A percentile compares a stretch with the other conserved stretches of the same genome.
Conservation (phyloP, 306 rosid genomes). For the Carpinus fangiana region DNA sequence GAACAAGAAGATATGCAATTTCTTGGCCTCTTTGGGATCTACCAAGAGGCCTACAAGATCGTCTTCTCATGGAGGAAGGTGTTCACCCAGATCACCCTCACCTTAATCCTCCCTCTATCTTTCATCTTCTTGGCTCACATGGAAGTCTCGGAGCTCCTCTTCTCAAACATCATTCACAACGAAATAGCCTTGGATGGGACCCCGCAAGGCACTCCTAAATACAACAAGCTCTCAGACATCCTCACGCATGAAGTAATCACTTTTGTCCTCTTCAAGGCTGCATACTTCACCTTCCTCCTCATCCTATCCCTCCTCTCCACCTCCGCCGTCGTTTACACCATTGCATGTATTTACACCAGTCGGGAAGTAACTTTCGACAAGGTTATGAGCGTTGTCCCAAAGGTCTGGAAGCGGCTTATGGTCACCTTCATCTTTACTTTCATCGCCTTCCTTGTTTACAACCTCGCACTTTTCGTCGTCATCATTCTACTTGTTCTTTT, state of each 20-base stretch:
- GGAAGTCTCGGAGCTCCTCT: slow-evolving; percentile 48
- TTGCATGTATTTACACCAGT: slow-evolving; percentile 58
- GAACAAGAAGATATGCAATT: slow-evolving; percentile 73
- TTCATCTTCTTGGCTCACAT: slow-evolving; percentile 55
- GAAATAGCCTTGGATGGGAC: slow-evolving; percentile 17
- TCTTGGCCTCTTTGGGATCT: slow-evolving; percentile 49
- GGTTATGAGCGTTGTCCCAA: slow-evolving; percentile 61
- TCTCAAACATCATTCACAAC: slow-evolving; percentile 27
- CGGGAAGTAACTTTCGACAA: slow-evolving; percentile 43
- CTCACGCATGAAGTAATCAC: slow-evolving; percentile 45
- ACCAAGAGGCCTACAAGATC: slow-evolving; percentile 57
- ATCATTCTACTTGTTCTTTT: neutral
- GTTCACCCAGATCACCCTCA: slow-evolving; percentile 57
- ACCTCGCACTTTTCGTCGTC: neutral
- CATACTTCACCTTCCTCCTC: slow-evolving; percentile 40
- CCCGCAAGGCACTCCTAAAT: slow-evolving; percentile 18
- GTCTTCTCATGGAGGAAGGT: slow-evolving; percentile 47
- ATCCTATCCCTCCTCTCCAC: slow-evolving; percentile 57
- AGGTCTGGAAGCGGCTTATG: slow-evolving; percentile 68
- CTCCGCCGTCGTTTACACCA: slow-evolving; percentile 78
- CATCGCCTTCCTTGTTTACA: slow-evolving; percentile 38
- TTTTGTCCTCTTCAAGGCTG: slow-evolving; percentile 41
- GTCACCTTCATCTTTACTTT: slow-evolving; percentile 55
- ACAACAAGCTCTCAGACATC: slow-evolving; percentile 31
- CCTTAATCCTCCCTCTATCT: slow-evolving; percentile 65